A percentile compares a stretch with the other conserved stretches of the same genome.
phyloP scores from a whole-genome alignment of 345 rosid species.

The Mangifera indica region DNA sequence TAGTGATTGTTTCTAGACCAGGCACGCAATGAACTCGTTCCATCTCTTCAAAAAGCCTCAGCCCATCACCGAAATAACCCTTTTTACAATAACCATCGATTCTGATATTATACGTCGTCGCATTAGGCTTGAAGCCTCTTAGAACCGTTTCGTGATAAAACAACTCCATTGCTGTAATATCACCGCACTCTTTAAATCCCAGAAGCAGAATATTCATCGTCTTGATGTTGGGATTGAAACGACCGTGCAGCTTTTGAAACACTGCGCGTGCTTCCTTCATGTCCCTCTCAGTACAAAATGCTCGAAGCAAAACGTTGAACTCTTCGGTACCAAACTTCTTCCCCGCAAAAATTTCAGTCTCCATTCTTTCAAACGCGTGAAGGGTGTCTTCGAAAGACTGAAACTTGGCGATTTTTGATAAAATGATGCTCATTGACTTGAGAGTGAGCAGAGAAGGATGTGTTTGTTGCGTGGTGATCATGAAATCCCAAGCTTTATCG shows the following conservation, averaged over 20 bases:
- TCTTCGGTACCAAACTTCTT: constrained; percentile 60
- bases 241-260: constrained; percentile 53
- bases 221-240: constrained; percentile 61
- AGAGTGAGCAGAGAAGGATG: constrained; percentile 54
- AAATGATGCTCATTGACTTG: constrained; percentile 80
- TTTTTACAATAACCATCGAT: constrained; percentile 87
- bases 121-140: constrained; percentile 64
- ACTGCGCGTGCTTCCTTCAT: constrained; percentile 82
- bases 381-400: constrained; percentile 69
- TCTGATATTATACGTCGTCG: constrained; percentile 55
- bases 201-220: constrained; percentile 76
- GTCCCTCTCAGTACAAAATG: constrained; percentile 63
- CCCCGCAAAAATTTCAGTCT: constrained; percentile 49
- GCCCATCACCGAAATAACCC: constrained; percentile 61
- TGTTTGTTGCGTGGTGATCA: constrained; percentile 42
- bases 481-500: constrained; percentile 80
- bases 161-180: constrained; percentile 70
- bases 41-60: constrained; percentile 80
- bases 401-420: constrained; percentile 64
- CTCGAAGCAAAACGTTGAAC: constrained; percentile 74
- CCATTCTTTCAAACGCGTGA: constrained; percentile 62
- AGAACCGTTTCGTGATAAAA: constrained; percentile 78
- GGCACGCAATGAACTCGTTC: constrained; percentile 38
- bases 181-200: constrained; percentile 81
- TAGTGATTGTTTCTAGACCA: constrained; percentile 64